phyloP scores from a whole-genome alignment of 2,329 filamentous ascomycete species.

The Alternaria postmessia region DNA sequence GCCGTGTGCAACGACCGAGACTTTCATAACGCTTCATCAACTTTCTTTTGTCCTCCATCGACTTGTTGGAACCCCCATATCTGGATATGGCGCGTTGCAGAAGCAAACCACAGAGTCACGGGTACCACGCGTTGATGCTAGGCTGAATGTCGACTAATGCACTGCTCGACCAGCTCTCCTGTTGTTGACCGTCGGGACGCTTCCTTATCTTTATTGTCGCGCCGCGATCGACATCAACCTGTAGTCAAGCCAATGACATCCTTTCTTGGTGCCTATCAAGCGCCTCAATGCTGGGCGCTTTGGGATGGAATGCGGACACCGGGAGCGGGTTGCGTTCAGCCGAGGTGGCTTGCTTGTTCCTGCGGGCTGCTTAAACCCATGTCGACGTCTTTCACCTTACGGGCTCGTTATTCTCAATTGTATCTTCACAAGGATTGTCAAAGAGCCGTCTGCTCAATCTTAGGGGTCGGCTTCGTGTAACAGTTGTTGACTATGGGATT shows the following conservation, averaged over 20 bases:
- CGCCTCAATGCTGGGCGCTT: conserved; percentile 31
- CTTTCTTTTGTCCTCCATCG: conserved; percentile 1
- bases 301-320: conserved; percentile 14
- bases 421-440: not conserved
- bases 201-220: conserved; percentile 12
- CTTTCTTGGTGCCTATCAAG: conserved; percentile 26
- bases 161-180: not conserved
- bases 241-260: conserved; percentile 18
- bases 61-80: not conserved
- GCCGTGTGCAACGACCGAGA: not conserved
- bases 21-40: not conserved
- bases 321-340: conserved; percentile 10
- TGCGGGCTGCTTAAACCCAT: conserved; percentile 16
- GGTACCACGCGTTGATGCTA: not conserved
- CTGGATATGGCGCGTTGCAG: not conserved
- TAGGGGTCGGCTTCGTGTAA: not conserved
- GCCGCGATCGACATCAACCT: not conserved
- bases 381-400: not conserved
- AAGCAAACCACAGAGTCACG: not conserved
- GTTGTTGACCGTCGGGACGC: not conserved
- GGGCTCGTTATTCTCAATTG: not conserved
- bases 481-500: conserved; percentile 27
- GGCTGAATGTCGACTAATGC: not conserved
- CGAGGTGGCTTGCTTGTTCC: conserved; percentile 19
- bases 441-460: not conserved